Base-by-base conservation (phyloP, 306 rosid species). In the Benincasa hispida region DNA sequence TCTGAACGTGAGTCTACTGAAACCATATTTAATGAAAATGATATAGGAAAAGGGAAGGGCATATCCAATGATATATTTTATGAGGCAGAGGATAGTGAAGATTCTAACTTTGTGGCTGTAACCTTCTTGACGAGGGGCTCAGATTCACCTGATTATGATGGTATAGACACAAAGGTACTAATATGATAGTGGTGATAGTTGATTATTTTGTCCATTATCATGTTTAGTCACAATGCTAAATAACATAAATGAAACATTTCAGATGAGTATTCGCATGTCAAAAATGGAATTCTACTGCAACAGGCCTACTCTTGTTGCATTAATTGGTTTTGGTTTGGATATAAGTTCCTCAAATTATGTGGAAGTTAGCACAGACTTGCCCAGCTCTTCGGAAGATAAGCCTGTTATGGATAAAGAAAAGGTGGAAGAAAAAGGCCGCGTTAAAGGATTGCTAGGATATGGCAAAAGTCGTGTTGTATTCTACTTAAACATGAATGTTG, bases 201-300 rank as follows among this genome's bases (percentile, higher is more conserved):
- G 8, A 28, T 61, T 32, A 48, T 62, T 48, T 59, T 28, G 9
- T 18, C 35, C 47, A 21, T 19, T 9, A 22, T 60, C 42, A 76
- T 47, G 39, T 77, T 80, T 72, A 22, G 48, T 59, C 78, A 78
- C 50, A 21, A 19, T 69, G 32, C 74, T 88, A 62, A 82, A 50
- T 83, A 74, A 22, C 27, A 76, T 67, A 34, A 27, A 83, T 79
- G 57, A 72, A 79, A 19, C 78, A 86, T 67, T 82, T 82, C 95
- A 89, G 98, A 89, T 93, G 98, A 85, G 91, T 84, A 82, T 93
- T 72, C 87, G 88, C 42, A 91, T 93, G 98, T 93, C 95, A 77
- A 93, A 87, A 81, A 81, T 93, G 80, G 98, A 91, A 76, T 93
- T 93, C 79, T 93, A 85, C 79, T 93, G 94, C 87, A 93, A 91